These are phyloP conservation scores for Ananas comosus DNA, from an alignment of 176 grass and related monocot genomes.

Conservation along the genomic window DNA sequence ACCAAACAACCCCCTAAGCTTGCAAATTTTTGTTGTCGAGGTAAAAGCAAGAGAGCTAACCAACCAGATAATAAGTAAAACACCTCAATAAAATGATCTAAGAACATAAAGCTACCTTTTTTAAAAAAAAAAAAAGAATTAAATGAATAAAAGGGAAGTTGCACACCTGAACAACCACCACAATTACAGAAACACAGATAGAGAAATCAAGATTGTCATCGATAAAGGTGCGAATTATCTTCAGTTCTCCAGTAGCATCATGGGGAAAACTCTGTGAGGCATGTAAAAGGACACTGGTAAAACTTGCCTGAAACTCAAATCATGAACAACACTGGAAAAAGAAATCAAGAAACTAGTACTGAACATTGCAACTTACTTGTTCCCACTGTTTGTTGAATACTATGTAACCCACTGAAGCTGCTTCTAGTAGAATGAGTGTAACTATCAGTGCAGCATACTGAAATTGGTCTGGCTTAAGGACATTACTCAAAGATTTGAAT, in stretches of 20 bases:
- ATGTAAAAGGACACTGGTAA: not conserved
- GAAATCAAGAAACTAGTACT: not conserved
- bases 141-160: not conserved
- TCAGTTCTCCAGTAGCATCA: slow-evolving; percentile 11
- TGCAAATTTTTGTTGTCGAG: too few species aligned
- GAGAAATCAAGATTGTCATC: not conserved
- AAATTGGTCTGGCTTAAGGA: not conserved
- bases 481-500: not conserved
- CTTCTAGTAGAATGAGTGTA: slow-evolving; percentile 4
- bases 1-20: too few species aligned
- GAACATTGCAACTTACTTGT: not conserved
- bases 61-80: too few species aligned
- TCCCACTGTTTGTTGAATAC: slow-evolving; percentile 12
- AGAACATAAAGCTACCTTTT: too few species aligned
- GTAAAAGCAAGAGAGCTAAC: too few species aligned
- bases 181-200: not conserved
- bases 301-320: not conserved
- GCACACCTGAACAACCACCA: slow-evolving; percentile 2
- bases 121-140: not conserved
- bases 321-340: not conserved
- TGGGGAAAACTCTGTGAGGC: not conserved
- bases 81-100: too few species aligned
- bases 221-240: not conserved
- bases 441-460: slow-evolving; percentile 8
- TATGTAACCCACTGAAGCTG: slow-evolving; percentile 1